phyloP scores from a whole-genome alignment of 2,329 filamentous ascomycete species.

The Mollisiaceae sp. region DNA sequence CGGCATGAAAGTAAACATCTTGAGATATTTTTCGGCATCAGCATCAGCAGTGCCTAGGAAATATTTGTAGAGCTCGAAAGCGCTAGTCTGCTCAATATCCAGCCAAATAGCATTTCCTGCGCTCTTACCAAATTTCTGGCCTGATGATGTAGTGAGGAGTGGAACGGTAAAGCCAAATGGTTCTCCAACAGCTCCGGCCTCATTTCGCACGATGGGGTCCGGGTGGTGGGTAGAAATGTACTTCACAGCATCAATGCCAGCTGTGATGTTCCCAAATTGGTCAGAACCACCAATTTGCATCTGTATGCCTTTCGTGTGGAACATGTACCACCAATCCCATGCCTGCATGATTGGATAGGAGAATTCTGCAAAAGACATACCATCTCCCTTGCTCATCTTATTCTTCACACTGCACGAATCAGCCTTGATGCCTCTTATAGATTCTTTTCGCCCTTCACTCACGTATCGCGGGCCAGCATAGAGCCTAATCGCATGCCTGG shows the following conservation, averaged over 20 bases:
- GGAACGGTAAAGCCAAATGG: slow-evolving; percentile 91
- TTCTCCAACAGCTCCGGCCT: slow-evolving; percentile 46
- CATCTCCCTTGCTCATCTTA: slow-evolving; percentile 82
- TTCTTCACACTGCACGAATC: slow-evolving; percentile 65
- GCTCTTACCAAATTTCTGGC: slow-evolving; percentile 93
- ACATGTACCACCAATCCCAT: slow-evolving; percentile 96
- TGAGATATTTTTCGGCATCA: slow-evolving; percentile 81
- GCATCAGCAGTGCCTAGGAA: slow-evolving; percentile 83
- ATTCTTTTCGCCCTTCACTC: slow-evolving; percentile 46
- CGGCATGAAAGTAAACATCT: slow-evolving; percentile 89
- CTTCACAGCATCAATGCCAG: slow-evolving; percentile 86
- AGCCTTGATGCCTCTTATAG: slow-evolving; percentile 15
- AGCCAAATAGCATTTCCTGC: slow-evolving; percentile 95
- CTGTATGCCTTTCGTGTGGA: slow-evolving; percentile 68
- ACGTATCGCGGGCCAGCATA: slow-evolving; percentile 89
- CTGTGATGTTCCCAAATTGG: slow-evolving; percentile 94
- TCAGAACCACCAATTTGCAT: slow-evolving; percentile 95
- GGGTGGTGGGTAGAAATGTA: slow-evolving; percentile 66
- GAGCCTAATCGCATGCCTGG: slow-evolving; percentile 77
- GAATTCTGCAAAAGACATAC: slow-evolving; percentile 95
- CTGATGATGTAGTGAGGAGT: slow-evolving; percentile 81
- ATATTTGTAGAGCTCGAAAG: slow-evolving; percentile 90
- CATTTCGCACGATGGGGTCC: slow-evolving; percentile 50
- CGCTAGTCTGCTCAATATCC: slow-evolving; percentile 76
- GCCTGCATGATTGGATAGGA: slow-evolving; percentile 91